phyloP scores from a whole-genome alignment of 768 basidiomycete species.

The Trametes cinnabarina region DNA sequence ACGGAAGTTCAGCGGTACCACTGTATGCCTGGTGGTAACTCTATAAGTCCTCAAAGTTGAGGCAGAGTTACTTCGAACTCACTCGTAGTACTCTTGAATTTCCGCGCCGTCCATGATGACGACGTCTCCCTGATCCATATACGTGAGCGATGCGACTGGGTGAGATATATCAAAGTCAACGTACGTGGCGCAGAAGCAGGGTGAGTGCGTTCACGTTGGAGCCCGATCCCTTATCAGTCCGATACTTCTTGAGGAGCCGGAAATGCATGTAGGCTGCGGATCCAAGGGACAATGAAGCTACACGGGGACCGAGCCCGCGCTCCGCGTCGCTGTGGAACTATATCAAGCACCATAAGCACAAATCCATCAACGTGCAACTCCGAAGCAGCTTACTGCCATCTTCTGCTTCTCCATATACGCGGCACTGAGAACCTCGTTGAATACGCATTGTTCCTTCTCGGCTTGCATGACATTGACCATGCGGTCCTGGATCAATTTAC shows the following conservation, averaged over 20 bases:
- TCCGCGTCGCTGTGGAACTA: conserved; percentile 84
- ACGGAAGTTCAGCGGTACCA: conserved; percentile 70
- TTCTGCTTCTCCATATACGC: conserved; percentile 85
- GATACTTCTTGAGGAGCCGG: conserved; percentile 44
- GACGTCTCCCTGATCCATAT: conserved; percentile 70
- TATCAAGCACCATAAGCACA: background rate
- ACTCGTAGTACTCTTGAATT: conserved; percentile 74
- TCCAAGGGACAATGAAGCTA: conserved; percentile 77
- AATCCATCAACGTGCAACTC: conserved; percentile 21
- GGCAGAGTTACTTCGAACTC: conserved; percentile 25
- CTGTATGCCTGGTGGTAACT: conserved; percentile 57
- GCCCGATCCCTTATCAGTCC: conserved; percentile 28
- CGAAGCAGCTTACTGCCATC: conserved; percentile 57
- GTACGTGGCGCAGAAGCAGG: conserved; percentile 66
- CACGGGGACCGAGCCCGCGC: conserved; percentile 64
- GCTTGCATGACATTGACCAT: conserved; percentile 39
- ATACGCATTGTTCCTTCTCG: conserved; percentile 39
- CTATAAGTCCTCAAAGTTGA: background rate
- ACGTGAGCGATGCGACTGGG: background rate
- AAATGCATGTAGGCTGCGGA: conserved; percentile 81
- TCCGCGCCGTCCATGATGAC: conserved; percentile 72
- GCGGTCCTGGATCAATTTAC: conserved; percentile 56
- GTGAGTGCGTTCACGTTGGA: conserved; percentile 42
- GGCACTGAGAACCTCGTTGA: conserved; percentile 79
- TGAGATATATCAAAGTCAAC: conserved; percentile 13